Evolutionary conservation across 2,329 filamentous ascomycete genomes (phyloP).

Genomic region (Colletotrichum limetticola): DNA sequence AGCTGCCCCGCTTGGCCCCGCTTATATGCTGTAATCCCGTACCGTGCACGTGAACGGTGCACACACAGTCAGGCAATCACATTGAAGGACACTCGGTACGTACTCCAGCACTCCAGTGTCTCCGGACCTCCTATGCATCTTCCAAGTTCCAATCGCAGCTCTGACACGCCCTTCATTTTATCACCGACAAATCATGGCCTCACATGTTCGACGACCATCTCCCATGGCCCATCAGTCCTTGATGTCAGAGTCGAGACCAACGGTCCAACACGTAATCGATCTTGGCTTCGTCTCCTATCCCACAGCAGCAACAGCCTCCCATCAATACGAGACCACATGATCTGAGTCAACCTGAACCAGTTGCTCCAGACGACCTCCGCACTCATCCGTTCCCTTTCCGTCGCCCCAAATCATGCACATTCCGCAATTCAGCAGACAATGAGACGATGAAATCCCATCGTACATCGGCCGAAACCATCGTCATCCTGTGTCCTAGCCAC

Average conservation of each 20-base stretch:
- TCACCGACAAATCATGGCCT: constrained; percentile 9
- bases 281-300: neutral
- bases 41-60: neutral
- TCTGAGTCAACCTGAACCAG: neutral
- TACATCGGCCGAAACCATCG: constrained; percentile 20
- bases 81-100: neutral
- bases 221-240: neutral
- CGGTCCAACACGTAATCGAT: neutral
- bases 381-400: neutral
- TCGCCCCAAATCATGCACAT: neutral
- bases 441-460: constrained; percentile 15
- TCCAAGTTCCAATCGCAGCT: constrained; percentile 28
- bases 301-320: neutral
- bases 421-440: constrained; percentile 5
- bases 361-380: neutral
- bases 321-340: neutral
- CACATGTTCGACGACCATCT: neutral
- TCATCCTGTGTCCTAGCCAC: constrained; percentile 14
- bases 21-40: constrained; percentile 12
- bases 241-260: neutral
- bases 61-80: neutral
- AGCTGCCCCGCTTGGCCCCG: neutral
- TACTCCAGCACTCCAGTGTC: neutral
- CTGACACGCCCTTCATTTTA: constrained; percentile 22
- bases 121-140: constrained; percentile 2